These are phyloP conservation scores for Linnemannia hyalina DNA, from an alignment of 192 early-diverging fungal genomes.

Conservation along the genomic window DNA sequence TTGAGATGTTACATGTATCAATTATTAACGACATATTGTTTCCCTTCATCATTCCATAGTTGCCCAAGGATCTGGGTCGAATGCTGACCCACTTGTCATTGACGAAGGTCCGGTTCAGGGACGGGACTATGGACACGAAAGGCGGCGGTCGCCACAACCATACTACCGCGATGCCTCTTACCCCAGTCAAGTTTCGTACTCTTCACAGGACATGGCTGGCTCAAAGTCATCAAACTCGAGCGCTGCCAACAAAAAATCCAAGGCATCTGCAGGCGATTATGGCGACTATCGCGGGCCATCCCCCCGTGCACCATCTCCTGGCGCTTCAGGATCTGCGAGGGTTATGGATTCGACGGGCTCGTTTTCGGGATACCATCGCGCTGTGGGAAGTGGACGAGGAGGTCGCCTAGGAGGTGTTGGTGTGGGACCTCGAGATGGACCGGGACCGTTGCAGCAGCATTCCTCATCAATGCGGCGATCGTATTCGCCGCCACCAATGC, in stretches of 20 bases:
- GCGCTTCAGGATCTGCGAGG: background rate
- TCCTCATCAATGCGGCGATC: background rate
- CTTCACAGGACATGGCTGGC: background rate
- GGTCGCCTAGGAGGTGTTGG: background rate
- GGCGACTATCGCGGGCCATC: background rate
- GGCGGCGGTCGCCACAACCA: background rate
- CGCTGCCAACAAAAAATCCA: background rate
- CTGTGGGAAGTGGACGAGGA: background rate
- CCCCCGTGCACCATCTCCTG: background rate
- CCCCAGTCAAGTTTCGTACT: background rate
- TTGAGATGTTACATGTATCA: background rate
- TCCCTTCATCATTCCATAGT: background rate
- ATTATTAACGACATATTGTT: background rate
- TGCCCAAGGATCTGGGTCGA: slow-evolving; percentile 11
- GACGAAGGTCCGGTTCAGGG: slow-evolving; percentile 2
- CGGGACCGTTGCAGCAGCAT: background rate
- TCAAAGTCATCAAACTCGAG: background rate
- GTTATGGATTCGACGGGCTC: background rate
- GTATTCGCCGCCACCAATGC: background rate
- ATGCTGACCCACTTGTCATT: slow-evolving; percentile 18
- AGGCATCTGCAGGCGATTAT: background rate
- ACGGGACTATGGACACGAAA: background rate
- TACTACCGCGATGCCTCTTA: background rate
- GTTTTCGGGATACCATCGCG: background rate
- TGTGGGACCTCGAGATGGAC: background rate